Percentiles rank a stretch among this genome's conserved stretches.
phyloP scores from a whole-genome alignment of 148 eudicot genomes.

The Persicaria maculosa region DNA sequence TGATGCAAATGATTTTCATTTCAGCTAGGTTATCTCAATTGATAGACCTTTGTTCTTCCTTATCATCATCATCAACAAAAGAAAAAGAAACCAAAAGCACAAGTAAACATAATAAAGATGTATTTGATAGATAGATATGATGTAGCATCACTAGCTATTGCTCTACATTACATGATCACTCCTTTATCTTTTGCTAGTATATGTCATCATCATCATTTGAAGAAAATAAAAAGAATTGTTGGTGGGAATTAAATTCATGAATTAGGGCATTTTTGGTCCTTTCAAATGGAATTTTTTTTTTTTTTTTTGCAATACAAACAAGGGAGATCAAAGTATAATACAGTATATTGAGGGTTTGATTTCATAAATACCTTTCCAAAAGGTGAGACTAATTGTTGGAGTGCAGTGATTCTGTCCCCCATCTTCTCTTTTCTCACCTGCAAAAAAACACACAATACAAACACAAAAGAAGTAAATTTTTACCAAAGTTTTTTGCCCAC shows the following conservation, averaged over 20 bases:
- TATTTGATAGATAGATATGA: neutral
- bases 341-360: neutral
- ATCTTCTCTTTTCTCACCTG: slow-evolving; percentile 15
- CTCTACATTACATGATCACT: neutral
- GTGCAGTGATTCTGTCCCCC: slow-evolving; percentile 15
- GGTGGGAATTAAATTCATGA: too few relatives aligned
- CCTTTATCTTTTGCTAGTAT: neutral
- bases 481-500: neutral
- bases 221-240: neutral
- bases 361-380: slow-evolving; percentile 12
- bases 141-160: slow-evolving; percentile 4
- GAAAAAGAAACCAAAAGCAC: slow-evolving; percentile 2
- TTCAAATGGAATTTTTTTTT: too few relatives aligned
- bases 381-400: slow-evolving; percentile 12
- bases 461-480: neutral
- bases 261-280: too few relatives aligned
- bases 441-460: slow-evolving; percentile 10
- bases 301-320: too few relatives aligned
- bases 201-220: neutral
- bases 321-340: neutral
- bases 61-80: neutral
- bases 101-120: neutral
- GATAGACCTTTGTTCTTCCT: neutral
- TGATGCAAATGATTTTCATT: neutral
- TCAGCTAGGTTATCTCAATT: neutral